phyloP scores from a whole-genome alignment of 108 stramenopile species.

The Pseudonitzschia pungens region DNA sequence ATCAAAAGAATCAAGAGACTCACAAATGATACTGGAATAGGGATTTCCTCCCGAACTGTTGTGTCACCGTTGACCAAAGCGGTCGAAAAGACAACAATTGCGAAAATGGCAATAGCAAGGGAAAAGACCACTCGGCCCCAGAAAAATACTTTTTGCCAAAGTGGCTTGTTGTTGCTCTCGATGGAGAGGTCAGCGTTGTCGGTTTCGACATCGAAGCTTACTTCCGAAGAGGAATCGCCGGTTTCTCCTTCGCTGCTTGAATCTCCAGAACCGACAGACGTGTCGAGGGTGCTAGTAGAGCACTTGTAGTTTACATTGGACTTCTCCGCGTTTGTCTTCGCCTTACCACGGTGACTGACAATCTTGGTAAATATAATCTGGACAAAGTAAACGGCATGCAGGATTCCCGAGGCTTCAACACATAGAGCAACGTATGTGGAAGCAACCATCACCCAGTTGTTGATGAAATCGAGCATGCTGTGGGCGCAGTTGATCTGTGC shows the following conservation, averaged over 20 bases:
- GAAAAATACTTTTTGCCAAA: conserved; percentile 39
- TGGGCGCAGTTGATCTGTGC: conserved; percentile 47
- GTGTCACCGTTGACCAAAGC: conserved; percentile 47
- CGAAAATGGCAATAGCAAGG: conserved; percentile 40
- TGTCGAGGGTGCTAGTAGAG: neutral
- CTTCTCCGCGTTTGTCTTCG: neutral
- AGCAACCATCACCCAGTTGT: conserved; percentile 58
- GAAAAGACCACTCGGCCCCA: conserved; percentile 56
- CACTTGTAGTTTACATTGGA: neutral
- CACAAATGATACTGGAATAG: conserved; percentile 33
- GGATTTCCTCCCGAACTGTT: conserved; percentile 42
- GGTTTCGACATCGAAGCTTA: neutral
- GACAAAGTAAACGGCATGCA: conserved; percentile 66
- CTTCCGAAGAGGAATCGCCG: neutral
- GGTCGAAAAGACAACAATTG: conserved; percentile 51
- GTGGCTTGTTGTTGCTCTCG: conserved; percentile 6
- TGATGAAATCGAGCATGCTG: conserved; percentile 78
- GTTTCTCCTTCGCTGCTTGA: neutral
- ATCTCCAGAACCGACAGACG: neutral
- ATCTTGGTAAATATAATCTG: conserved; percentile 45
- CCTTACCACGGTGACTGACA: conserved; percentile 15
- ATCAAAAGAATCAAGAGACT: conserved; percentile 43
- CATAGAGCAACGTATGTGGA: conserved; percentile 51
- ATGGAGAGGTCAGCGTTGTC: neutral
- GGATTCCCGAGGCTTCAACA: conserved; percentile 63